These are phyloP conservation scores for Sporothrix phasma DNA, from an alignment of 2,329 filamentous ascomycete species.

Conservation along the genomic window DNA sequence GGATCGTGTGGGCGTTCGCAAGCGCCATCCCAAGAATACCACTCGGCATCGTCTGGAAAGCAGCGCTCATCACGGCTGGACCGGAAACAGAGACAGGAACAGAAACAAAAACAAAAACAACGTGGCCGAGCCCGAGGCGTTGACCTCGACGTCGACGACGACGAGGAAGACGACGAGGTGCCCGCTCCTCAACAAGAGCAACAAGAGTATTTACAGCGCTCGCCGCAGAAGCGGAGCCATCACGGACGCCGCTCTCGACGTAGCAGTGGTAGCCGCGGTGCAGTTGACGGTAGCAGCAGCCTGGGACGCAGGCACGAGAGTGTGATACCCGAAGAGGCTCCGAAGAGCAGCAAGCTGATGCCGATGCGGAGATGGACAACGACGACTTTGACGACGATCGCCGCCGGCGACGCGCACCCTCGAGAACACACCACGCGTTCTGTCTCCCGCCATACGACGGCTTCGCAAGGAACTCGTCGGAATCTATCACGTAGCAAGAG, in stretches of 20 bases:
- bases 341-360: conserved; percentile 12
- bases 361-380: conserved; percentile 10
- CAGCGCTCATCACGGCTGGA: not conserved
- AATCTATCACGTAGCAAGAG: conserved; percentile 15
- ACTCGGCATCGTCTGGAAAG: not conserved
- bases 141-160: not conserved
- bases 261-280: conserved; percentile 12
- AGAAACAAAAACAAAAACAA: not conserved
- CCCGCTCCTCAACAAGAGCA: not conserved
- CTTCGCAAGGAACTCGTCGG: conserved; percentile 13
- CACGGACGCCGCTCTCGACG: conserved; percentile 6
- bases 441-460: conserved; percentile 20
- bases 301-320: conserved; percentile 8
- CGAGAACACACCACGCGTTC: conserved; percentile 21
- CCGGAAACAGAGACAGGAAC: not conserved
- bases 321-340: conserved; percentile 17
- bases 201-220: not conserved
- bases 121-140: not conserved
- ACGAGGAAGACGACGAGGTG: not conserved
- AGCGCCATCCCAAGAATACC: conserved; percentile 7
- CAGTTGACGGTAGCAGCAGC: conserved; percentile 11
- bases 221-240: not conserved
- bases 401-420: conserved; percentile 11
- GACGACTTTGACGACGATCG: conserved; percentile 12
- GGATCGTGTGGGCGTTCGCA: conserved; percentile 14